These are phyloP conservation scores for Schizophyllum amplum DNA, from an alignment of 1,284 basidiomycete species.

Conservation along the genomic window DNA sequence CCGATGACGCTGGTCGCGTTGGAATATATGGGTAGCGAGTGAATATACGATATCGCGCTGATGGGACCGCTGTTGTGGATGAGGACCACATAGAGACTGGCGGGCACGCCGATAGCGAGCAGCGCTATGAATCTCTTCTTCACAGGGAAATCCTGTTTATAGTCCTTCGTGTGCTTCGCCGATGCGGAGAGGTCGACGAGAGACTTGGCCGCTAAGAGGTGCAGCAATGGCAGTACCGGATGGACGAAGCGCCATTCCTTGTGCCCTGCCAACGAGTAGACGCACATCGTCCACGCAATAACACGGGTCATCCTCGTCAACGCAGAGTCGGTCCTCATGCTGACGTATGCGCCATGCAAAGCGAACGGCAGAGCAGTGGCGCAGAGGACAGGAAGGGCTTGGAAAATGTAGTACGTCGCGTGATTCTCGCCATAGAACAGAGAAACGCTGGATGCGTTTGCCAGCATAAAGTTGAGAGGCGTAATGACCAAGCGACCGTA, in stretches of 20 bases:
- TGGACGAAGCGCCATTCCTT: conserved; percentile 98
- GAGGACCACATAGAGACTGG: conserved; percentile 58
- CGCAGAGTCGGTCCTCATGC: conserved; percentile 16
- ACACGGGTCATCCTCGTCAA: conserved; percentile 42
- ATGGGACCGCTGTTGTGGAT: conserved; percentile 79
- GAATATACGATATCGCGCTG: conserved; percentile 58
- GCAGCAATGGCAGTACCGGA: conserved; percentile 81
- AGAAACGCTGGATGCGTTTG: conserved; percentile 79
- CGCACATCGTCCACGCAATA: conserved; percentile 53
- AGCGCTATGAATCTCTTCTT: conserved; percentile 30
- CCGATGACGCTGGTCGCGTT: conserved; percentile 51
- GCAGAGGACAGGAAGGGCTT: conserved; percentile 80
- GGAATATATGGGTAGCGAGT: conserved; percentile 39
- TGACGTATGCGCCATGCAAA: conserved; percentile 47
- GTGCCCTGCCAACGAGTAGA: conserved; percentile 79
- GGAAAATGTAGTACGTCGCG: conserved; percentile 86
- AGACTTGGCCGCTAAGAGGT: conserved; percentile 72
- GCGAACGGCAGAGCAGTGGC: conserved; percentile 69
- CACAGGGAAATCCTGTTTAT: no score
- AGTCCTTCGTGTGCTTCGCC: conserved; percentile 2
- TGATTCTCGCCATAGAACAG: conserved; percentile 89
- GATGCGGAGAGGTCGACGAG: conserved; percentile 42
- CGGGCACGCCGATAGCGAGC: conserved; percentile 48
- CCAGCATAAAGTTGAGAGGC: conserved; percentile 72
- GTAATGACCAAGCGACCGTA: conserved; percentile 68